Evolutionary conservation across 2,329 filamentous ascomycete species (phyloP), one percentile per base, ranked within the genome.

Genomic region (Aaosphaeria pasadenensis): DNA sequence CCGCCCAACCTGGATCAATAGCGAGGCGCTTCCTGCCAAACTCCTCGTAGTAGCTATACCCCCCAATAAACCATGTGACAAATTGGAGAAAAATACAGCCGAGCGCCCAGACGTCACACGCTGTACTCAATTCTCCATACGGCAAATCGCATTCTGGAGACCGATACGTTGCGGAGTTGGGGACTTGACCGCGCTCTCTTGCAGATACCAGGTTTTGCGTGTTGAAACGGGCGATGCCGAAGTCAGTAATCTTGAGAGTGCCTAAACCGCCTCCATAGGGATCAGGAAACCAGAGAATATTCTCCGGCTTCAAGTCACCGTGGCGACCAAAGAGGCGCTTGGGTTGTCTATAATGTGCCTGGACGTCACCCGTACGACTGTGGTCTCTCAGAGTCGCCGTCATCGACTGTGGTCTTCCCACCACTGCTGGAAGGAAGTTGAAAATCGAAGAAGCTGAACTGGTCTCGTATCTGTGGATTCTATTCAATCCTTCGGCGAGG

Each of bases 121-220:
- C 49, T 5, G 68, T 60, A 39, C 61, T 69, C 3, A 71, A 57
- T 13, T 41, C 0, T 7, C 52, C 49, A 5, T 42, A 30, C 0
- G 45, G 9, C 0, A 71, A 17, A 1, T 64, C 61, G 29, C 62
- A 63, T 30, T 76, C 74, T 2, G 74, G 72, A 1, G 72, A 66
- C 6, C 62, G 62, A 32, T 74, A 76, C 0, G 71, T 71, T 57
- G 60, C 0, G 57, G 47, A 47, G 30, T 44, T 48, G 0, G 43
- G 42, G 38, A 43, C 29, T 45, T 42, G n/a, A 5, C 7, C 7
- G 17, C 17, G 17, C 17, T 24, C 17, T 24, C 17, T 2, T 24
- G 17, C 17, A 24, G 17, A 24, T 24, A 24, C 17, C 17, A 24
- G 17, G 17, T 9, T 30, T 13, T 53, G 29, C 2, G 38, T 33